phyloP scores from a whole-genome alignment of 164 flowering plant genomes.

The Echeveria elegans region DNA sequence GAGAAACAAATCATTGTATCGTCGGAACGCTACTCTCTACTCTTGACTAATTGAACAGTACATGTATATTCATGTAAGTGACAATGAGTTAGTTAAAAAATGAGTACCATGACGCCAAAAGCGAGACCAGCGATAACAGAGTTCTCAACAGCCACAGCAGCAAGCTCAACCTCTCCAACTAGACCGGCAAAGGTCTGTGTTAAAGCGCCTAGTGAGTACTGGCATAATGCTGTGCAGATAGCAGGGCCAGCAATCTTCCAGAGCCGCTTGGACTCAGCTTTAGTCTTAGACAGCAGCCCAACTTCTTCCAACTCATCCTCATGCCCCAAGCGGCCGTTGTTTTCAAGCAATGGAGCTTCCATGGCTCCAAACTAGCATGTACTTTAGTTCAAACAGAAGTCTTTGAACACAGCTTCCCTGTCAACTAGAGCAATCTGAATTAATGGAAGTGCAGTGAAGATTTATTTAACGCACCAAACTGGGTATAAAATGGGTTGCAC shows the following conservation, averaged over 20 bases:
- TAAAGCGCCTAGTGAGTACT: constrained; percentile 49
- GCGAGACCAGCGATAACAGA: constrained; percentile 47
- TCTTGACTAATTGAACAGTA: background rate
- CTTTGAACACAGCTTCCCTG: too few species aligned
- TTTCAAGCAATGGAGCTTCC: constrained; percentile 9
- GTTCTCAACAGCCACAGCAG: constrained; percentile 51
- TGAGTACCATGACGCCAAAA: constrained; percentile 49
- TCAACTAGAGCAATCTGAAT: background rate
- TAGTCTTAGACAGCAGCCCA: constrained; percentile 13
- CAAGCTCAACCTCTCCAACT: constrained; percentile 40
- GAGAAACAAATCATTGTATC: too few species aligned
- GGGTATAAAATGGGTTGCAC: too few species aligned
- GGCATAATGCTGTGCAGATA: constrained; percentile 35
- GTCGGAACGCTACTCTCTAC: too few species aligned
- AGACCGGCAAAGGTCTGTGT: constrained; percentile 43
- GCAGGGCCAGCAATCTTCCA: constrained; percentile 53
- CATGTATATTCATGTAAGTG: background rate
- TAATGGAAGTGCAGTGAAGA: background rate
- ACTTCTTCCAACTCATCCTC: constrained; percentile 9
- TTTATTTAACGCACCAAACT: too few species aligned
- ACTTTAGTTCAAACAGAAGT: background rate
- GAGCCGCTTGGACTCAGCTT: constrained; percentile 27
- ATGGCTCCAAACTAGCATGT: constrained; percentile 3
- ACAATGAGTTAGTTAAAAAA: background rate
- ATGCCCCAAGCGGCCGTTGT: background rate